Evolutionary conservation across 345 rosid species (phyloP).

Genomic region (Cardamine occulta): DNA sequence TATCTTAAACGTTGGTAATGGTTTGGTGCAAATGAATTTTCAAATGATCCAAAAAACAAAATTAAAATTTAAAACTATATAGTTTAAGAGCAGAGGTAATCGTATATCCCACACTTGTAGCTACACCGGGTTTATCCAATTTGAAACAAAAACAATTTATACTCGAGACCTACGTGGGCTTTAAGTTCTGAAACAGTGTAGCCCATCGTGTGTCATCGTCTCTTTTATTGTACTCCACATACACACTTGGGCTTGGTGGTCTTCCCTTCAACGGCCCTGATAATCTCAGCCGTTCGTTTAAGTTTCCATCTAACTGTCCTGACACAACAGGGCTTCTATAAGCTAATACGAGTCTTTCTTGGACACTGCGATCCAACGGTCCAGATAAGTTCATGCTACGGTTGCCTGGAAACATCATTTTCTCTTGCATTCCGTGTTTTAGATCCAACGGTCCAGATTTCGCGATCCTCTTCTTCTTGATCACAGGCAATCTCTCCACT

Average conservation of each 20-base stretch:
- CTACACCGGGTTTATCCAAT: neutral
- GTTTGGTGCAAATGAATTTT: too few species aligned
- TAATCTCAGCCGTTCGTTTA: constrained; percentile 52
- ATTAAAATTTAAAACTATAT: neutral
- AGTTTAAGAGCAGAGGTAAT: neutral
- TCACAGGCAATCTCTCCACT: constrained; percentile 41
- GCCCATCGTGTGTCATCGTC: constrained; percentile 64
- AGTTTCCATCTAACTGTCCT: constrained; percentile 50
- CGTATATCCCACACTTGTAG: neutral
- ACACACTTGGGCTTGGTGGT: constrained; percentile 53
- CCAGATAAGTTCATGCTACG: constrained; percentile 62
- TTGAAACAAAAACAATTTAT: neutral
- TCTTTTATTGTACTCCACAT: constrained; percentile 36
- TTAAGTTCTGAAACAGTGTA: constrained; percentile 69
- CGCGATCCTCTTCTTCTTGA: constrained; percentile 46
- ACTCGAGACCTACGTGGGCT: constrained; percentile 59
- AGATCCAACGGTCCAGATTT: constrained; percentile 77
- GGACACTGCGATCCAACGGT: constrained; percentile 59
- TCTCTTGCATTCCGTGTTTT: constrained; percentile 44
- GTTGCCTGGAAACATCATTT: constrained; percentile 27
- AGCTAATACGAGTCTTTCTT: constrained; percentile 55
- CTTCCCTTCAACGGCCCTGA: constrained; percentile 53
- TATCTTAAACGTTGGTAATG: too few species aligned
- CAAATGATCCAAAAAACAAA: too few species aligned
- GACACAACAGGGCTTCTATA: constrained; percentile 53